Conservation (phyloP, 208 protist species). For the Trypanosoma cruzi region DNA sequence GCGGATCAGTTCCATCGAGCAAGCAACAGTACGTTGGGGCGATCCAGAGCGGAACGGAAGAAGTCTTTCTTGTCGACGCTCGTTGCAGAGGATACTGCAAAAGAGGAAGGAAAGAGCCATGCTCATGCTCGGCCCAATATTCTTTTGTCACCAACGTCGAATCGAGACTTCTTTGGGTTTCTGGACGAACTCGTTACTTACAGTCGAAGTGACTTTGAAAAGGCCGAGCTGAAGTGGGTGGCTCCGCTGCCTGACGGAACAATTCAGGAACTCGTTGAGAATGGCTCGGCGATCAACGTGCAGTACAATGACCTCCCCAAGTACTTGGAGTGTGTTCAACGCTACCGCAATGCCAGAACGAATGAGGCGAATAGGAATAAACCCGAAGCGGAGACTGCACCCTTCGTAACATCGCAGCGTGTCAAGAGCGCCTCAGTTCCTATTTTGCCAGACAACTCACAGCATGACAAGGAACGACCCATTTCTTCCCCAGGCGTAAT, state of each 20-base stretch:
- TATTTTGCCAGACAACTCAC: neutral
- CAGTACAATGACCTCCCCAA: conserved; percentile 54
- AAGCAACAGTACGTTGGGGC: conserved; percentile 17
- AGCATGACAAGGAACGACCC: neutral
- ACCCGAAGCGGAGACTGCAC: neutral
- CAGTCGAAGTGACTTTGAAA: conserved; percentile 43
- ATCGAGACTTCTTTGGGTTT: conserved; percentile 59
- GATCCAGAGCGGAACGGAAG: conserved; percentile 6
- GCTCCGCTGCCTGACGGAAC: conserved; percentile 48
- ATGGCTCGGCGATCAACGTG: conserved; percentile 47
- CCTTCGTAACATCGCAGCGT: neutral
- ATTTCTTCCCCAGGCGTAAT: conserved; percentile 1
- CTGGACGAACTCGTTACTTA: conserved; percentile 51
- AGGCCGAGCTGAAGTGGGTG: conserved; percentile 65
- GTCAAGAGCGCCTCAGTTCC: conserved; percentile 10
- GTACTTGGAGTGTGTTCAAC: conserved; percentile 48
- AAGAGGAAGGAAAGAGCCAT: neutral
- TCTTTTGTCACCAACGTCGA: conserved; percentile 37
- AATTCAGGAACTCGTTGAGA: conserved; percentile 68
- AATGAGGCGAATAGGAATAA: conserved; percentile 4
- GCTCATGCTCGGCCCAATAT: conserved; percentile 2
- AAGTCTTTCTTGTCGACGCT: neutral
- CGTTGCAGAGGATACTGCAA: neutral
- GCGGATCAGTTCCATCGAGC: conserved; percentile 30
- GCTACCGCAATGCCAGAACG: conserved; percentile 39